Evolutionary conservation across 1,284 basidiomycete species (phyloP), one percentile per base, ranked within the genome.

Genomic region (Psilocybe mexicana): DNA sequence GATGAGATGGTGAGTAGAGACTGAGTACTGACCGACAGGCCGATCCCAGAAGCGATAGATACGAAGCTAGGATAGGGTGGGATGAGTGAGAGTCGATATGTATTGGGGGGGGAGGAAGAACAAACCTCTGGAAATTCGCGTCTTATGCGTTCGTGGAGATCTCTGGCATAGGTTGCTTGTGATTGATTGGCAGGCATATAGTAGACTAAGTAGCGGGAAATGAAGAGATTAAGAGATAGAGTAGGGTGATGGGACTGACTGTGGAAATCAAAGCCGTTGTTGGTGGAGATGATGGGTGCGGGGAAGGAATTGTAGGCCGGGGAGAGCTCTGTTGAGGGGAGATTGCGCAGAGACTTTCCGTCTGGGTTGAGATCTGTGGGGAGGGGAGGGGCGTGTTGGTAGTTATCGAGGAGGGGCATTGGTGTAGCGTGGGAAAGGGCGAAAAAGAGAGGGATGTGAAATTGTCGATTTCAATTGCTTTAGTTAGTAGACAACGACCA

Each of bases 121-220:
- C 43, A 23, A 65, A 83, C 85, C 77, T 91, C 89, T 24, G 89
- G 88, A 69, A 90, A 91, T 65, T 90, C 88, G 55, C 82, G 69
- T 14, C 80, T 70, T 42, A 90, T 76, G n/a, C 82, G 76, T 61
- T 86, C 84, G 61, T 90, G 84, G 47, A 91, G 73, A 52, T 83
- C 76, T n/a, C 72, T 75, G 0, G 86, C 87, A 55, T 80, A 83
- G 48, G 79, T 71, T 0, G 70, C 58, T 52, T 90, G 78, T 3
- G 68, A 66, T 2, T 76, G 69, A n/a, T 76, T 72, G n/a, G 66
- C 66, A 35, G 76, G 80, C 70, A 81, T 80, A 69, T 87, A 87
- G 63, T 90, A 90, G 26, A 90, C 87, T 88, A 55, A 2, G 44
- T 18, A 60, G 45, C 4, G 33, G 38, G 38, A 12, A 18, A 18